Evolutionary conservation across 805 yeast species (phyloP), one percentile per base, ranked within the genome.

Genomic region (Yarrowia sp.): DNA sequence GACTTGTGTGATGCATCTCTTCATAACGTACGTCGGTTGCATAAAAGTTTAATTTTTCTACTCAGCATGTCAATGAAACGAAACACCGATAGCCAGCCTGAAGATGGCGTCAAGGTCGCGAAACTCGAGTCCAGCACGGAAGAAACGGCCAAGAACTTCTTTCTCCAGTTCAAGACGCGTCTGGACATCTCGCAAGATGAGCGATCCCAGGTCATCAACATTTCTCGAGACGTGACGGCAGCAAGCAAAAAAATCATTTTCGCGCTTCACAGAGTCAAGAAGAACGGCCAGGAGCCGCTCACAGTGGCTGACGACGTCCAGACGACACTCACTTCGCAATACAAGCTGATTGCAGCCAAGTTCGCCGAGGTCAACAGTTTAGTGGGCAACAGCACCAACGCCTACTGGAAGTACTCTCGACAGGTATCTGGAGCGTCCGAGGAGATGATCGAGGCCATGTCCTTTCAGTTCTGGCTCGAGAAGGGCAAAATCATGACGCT

Each of bases 221-320:
- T 69, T 2, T 71, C 75, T 36, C 66, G 80, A 39, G 80, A 77
- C 53, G 69, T 77, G 60, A 77, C 77, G n/a, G 68, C 74, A 6
- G 66, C 67, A 49, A 75, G 79, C 61, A 77, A 77, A 63, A 77
- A 76, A 64, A 63, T 75, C 14, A 69, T 69, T 21, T 69, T 69
- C 47, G 71, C 68, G 14, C 63, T 70, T 22, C 73, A 68, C 32
- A 62, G 70, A 29, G 53, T 61, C 32, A 36, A 46, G 33, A 27
- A 38, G 22, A 27, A 19, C 4, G 47, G 31, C 29, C 35, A 22
- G 8, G 36, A 27, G 27, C 47, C 61, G 13, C 6, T 38, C 9
- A 13, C 10, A 9, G n/a, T 39, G 21, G 38, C 46, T 3, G 1
- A 14, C 3, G 60, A 53, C 35, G 46, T 36, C 6, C 35, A 21